phyloP scores from a whole-genome alignment of 352 stramenopile species.

The Lagenidium sp. region DNA sequence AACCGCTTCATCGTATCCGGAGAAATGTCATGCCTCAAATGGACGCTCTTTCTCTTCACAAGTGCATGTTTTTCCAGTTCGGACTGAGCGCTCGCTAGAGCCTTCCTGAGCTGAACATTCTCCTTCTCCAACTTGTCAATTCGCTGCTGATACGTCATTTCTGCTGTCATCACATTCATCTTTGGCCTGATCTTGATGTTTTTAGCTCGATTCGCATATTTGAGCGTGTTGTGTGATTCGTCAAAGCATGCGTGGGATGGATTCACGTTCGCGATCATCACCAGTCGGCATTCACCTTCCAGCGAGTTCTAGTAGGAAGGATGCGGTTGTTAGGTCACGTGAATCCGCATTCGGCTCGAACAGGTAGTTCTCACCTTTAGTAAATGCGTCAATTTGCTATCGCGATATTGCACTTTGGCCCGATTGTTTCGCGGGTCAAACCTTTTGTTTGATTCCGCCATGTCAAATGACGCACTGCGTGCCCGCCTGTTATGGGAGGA shows the following conservation, averaged over 20 bases:
- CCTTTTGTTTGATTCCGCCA: conserved; percentile 15
- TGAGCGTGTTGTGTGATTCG: conserved; percentile 87
- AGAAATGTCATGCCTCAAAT: conserved; percentile 21
- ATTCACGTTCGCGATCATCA: conserved; percentile 89
- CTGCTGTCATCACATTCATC: conserved; percentile 72
- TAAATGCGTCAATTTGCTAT: conserved; percentile 82
- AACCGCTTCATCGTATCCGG: conserved; percentile 27
- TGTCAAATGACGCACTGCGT: conserved; percentile 26
- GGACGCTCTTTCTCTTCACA: conserved; percentile 29
- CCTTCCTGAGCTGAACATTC: conserved; percentile 28
- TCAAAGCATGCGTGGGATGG: conserved; percentile 72
- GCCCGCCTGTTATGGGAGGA: conserved; percentile 22
- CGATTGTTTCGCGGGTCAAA: conserved; percentile 10
- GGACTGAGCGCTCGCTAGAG: conserved; percentile 19
- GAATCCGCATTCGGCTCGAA: neutral
- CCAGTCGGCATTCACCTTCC: conserved; percentile 83
- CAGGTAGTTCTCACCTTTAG: conserved; percentile 40
- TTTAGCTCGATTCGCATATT: conserved; percentile 85
- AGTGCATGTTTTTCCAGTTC: conserved; percentile 17
- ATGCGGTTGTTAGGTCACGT: neutral
- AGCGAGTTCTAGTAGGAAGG: conserved; percentile 44
- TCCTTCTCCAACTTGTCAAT: conserved; percentile 49
- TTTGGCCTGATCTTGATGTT: conserved; percentile 87
- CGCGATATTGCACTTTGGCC: conserved; percentile 70
- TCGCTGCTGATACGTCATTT: conserved; percentile 54